phyloP scores from a whole-genome alignment of 805 yeast species.

The Starmerella khaoyaiensis region DNA sequence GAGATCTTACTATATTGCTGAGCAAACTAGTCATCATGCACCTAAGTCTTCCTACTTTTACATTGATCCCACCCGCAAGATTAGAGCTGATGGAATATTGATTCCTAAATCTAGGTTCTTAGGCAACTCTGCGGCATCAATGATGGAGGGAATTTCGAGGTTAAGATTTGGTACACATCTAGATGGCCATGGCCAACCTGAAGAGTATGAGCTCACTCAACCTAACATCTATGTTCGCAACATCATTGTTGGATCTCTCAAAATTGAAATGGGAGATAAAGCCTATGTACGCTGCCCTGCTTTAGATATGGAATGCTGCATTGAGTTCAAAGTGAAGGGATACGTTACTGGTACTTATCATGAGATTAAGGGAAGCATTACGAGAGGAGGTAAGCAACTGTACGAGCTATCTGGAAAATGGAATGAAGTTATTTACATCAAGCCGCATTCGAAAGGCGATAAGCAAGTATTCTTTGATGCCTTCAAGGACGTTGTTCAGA shows the following conservation, averaged over 20 bases:
- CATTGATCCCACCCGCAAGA: slow-evolving; percentile 63
- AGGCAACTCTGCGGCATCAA: slow-evolving; percentile 93
- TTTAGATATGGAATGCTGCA: slow-evolving; percentile 52
- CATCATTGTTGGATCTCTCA: slow-evolving; percentile 76
- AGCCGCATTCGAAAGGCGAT: slow-evolving; percentile 34
- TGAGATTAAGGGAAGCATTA: slow-evolving; percentile 65
- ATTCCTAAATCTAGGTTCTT: slow-evolving; percentile 78
- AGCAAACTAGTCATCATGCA: slow-evolving; percentile 97
- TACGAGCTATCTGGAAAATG: slow-evolving; percentile 79
- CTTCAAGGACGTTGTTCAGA: slow-evolving; percentile 27
- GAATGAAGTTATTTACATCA: slow-evolving; percentile 73
- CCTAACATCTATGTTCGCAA: slow-evolving; percentile 95
- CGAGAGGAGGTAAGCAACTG: slow-evolving; percentile 42
- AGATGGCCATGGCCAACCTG: slow-evolving; percentile 36
- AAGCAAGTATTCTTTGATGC: slow-evolving; percentile 47
- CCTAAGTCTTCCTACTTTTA: slow-evolving; percentile 92
- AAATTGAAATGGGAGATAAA: slow-evolving; percentile 86
- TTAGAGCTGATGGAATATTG: slow-evolving; percentile 79
- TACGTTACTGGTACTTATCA: slow-evolving; percentile 87
- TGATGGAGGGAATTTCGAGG: slow-evolving; percentile 84
- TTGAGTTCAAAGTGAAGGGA: slow-evolving; percentile 92
- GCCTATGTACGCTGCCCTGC: slow-evolving; percentile 57
- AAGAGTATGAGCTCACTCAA: slow-evolving; percentile 73
- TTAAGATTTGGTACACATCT: slow-evolving; percentile 41
- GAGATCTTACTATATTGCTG: slow-evolving; percentile 73